Conservation (phyloP, 169 alveolate species). For the Plasmodium coatneyi region DNA sequence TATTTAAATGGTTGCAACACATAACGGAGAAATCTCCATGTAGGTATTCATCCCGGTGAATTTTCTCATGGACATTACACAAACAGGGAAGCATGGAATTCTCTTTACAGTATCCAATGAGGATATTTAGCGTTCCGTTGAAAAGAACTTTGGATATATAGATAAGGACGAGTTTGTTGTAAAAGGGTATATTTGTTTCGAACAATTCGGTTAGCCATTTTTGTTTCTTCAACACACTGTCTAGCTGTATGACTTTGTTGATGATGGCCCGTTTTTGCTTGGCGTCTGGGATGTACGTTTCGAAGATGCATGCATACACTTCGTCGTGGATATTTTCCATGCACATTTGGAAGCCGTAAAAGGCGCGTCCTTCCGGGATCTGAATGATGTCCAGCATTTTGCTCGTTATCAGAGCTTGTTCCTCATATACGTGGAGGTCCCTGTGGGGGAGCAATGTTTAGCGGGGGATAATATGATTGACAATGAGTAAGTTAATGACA, state of each 20-base stretch:
- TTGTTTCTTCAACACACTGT: constrained; percentile 75
- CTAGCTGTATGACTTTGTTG: constrained; percentile 74
- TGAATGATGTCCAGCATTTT: constrained; percentile 90
- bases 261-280: constrained; percentile 44
- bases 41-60: constrained; percentile 80
- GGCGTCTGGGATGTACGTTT: constrained; percentile 42
- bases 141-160: constrained; percentile 69
- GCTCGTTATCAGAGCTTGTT: constrained; percentile 82
- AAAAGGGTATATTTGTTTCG: constrained; percentile 57
- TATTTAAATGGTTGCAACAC: constrained; percentile 78
- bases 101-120: constrained; percentile 55
- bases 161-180: constrained; percentile 42
- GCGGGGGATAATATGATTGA: not conserved
- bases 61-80: constrained; percentile 79
- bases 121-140: constrained; percentile 61
- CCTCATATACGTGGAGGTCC: constrained; percentile 55
- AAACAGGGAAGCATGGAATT: constrained; percentile 62
- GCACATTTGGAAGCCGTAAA: constrained; percentile 94
- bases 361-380: constrained; percentile 95
- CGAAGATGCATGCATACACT: constrained; percentile 83
- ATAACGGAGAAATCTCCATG: constrained; percentile 81
- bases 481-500: not conserved
- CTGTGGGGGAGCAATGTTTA: not conserved
- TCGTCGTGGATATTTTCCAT: constrained; percentile 96
- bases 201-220: constrained; percentile 56